A percentile compares a stretch with the other conserved stretches of the same genome.
phyloP scores from a whole-genome alignment of 2,329 filamentous ascomycete genomes.

The Ophiostoma montium region DNA sequence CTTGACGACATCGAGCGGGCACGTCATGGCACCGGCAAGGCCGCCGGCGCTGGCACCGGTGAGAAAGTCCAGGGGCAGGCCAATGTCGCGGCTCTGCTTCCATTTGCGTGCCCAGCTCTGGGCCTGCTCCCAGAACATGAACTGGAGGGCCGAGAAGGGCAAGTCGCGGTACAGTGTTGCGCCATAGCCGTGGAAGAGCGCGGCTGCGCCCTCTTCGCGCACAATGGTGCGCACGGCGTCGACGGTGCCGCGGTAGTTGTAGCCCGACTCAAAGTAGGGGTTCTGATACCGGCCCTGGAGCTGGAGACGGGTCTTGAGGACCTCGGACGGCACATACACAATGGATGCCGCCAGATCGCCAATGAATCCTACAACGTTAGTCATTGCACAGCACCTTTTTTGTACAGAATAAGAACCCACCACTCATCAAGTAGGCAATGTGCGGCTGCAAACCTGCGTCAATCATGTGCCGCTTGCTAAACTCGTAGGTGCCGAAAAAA shows the following conservation, averaged over 20 bases:
- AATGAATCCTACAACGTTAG: slow-evolving; percentile 53
- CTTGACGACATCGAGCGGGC: slow-evolving; percentile 93
- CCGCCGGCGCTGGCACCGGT: slow-evolving; percentile 85
- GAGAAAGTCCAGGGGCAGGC: slow-evolving; percentile 68
- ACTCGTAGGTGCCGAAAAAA: slow-evolving; percentile 96
- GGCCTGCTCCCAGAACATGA: slow-evolving; percentile 96
- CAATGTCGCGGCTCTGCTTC: slow-evolving; percentile 71
- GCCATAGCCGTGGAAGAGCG: slow-evolving; percentile 93
- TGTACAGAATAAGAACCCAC: slow-evolving; percentile 30
- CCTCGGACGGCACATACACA: slow-evolving; percentile 92
- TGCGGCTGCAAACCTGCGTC: slow-evolving; percentile 72
- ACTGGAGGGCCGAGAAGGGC: slow-evolving; percentile 90
- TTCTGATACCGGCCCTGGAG: slow-evolving; percentile 93
- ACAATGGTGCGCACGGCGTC: slow-evolving; percentile 81
- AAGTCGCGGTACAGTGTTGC: slow-evolving; percentile 89
- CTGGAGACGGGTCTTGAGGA: slow-evolving; percentile 92
- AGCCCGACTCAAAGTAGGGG: slow-evolving; percentile 81
- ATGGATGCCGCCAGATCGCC: slow-evolving; percentile 86
- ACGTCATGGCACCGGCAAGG: slow-evolving; percentile 85
- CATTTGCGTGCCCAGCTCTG: slow-evolving; percentile 67
- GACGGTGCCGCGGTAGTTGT: slow-evolving; percentile 80
- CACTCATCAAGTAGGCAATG: slow-evolving; percentile 72
- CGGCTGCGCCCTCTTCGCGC: slow-evolving; percentile 64
- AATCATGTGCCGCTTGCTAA: slow-evolving; percentile 78
- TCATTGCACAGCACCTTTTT: neutral